Evolutionary conservation across 2,329 filamentous ascomycete genomes (phyloP).

Genomic region (Zarea fungicola): DNA sequence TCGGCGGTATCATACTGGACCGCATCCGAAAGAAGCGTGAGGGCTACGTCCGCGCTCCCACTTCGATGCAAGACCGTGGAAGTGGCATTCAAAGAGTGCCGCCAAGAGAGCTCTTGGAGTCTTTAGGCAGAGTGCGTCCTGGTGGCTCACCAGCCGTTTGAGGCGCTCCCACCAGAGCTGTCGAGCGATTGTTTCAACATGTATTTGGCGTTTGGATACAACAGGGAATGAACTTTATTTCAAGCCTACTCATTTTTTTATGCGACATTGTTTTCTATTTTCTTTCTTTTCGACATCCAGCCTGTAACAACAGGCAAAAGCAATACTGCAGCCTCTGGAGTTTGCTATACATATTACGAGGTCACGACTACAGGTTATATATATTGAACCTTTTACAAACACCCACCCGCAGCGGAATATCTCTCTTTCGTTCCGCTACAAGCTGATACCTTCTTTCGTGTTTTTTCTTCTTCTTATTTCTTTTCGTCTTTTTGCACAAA

Average conservation of each 20-base stretch:
- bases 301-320: constrained; percentile 1
- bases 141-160: constrained; percentile 50
- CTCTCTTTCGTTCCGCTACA: constrained; percentile 1
- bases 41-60: constrained; percentile 74
- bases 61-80: constrained; percentile 56
- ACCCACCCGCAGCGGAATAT: background rate
- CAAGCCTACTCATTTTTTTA: too few relatives aligned
- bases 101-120: constrained; percentile 54
- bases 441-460: background rate
- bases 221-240: constrained; percentile 18
- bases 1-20: constrained; percentile 69
- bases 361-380: constrained; percentile 3
- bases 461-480: constrained; percentile 14
- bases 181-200: constrained; percentile 22
- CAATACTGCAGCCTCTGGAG: background rate
- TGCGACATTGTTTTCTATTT: background rate
- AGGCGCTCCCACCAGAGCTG: constrained; percentile 22
- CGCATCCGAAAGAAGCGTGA: constrained; percentile 70
- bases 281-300: background rate
- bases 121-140: constrained; percentile 42
- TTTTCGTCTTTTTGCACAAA: background rate
- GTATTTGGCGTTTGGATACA: constrained; percentile 34
- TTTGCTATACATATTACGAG: constrained; percentile 11
- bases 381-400: background rate
- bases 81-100: constrained; percentile 56